These are phyloP conservation scores for Sparassis latifolia DNA, from an alignment of 1,284 basidiomycete species.

Conservation along the genomic window DNA sequence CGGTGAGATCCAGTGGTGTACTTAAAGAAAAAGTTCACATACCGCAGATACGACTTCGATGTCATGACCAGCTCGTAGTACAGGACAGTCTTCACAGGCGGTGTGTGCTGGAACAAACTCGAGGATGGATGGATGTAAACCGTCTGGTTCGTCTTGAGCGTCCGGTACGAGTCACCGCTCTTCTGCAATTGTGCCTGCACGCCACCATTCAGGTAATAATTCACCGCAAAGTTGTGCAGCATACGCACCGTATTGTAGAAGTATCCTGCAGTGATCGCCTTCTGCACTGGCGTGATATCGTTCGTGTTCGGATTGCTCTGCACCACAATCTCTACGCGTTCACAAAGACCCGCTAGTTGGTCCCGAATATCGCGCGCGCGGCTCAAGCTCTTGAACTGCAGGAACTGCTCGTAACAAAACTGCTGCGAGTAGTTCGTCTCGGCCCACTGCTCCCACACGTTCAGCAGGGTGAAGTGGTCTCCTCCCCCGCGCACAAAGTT, in stretches of 20 bases:
- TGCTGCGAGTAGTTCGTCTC: slow-evolving; percentile 95
- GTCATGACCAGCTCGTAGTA: slow-evolving; percentile 96
- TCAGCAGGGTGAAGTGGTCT: slow-evolving; percentile 95
- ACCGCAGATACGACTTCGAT: slow-evolving; percentile 80
- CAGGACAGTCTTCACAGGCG: slow-evolving; percentile 83
- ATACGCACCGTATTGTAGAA: slow-evolving; percentile 88
- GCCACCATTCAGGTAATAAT: neutral
- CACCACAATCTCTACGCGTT: slow-evolving; percentile 93
- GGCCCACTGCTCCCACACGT: slow-evolving; percentile 98
- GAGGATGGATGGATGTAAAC: slow-evolving; percentile 97
- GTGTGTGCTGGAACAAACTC: slow-evolving; percentile 91
- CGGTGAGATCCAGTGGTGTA: slow-evolving; percentile 1
- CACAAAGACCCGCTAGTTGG: slow-evolving; percentile 91
- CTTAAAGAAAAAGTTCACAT: slow-evolving; percentile 12
- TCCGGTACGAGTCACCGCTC: slow-evolving; percentile 89
- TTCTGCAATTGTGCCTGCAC: slow-evolving; percentile 79
- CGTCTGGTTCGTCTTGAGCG: slow-evolving; percentile 91
- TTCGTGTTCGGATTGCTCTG: slow-evolving; percentile 83
- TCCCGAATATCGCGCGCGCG: slow-evolving; percentile 95
- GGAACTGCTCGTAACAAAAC: slow-evolving; percentile 93
- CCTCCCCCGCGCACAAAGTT: slow-evolving; percentile 96
- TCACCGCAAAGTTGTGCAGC: neutral
- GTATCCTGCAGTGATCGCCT: slow-evolving; percentile 91
- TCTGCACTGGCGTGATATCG: slow-evolving; percentile 90
- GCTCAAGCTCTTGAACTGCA: slow-evolving; percentile 94